Evolutionary conservation across 2,329 filamentous ascomycete genomes (phyloP).

Genomic region (Immersiporthe knoxdaviesiana): DNA sequence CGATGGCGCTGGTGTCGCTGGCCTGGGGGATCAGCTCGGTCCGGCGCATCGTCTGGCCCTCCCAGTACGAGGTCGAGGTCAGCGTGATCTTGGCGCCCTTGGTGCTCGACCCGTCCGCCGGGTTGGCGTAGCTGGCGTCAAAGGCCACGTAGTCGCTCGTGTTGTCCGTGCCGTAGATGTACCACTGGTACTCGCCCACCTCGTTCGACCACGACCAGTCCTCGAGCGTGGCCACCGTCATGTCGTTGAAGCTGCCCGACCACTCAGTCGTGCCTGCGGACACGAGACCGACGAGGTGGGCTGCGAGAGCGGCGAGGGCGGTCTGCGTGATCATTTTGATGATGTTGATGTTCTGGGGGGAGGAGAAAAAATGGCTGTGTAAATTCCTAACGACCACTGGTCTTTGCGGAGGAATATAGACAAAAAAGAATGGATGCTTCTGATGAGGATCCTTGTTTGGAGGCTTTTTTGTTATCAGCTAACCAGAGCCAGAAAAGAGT

Average conservation of each 20-base stretch:
- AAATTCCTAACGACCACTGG: slow-evolving; percentile 2
- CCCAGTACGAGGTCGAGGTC: slow-evolving; percentile 63
- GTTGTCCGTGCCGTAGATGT: slow-evolving; percentile 65
- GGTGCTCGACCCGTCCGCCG: slow-evolving; percentile 58
- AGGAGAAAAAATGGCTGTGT: background rate
- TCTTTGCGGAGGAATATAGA: background rate
- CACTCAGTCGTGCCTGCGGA: slow-evolving; percentile 55
- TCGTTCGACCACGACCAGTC: slow-evolving; percentile 67
- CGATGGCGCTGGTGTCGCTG: slow-evolving; percentile 60
- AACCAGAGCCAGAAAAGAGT: slow-evolving; percentile 30
- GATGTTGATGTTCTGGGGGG: background rate
- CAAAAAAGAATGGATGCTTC: slow-evolving; percentile 25
- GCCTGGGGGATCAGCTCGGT: slow-evolving; percentile 69
- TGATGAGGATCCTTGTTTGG: slow-evolving; percentile 23
- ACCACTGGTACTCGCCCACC: slow-evolving; percentile 69
- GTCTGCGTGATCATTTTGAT: slow-evolving; percentile 28
- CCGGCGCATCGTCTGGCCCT: slow-evolving; percentile 68
- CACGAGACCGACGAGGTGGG: slow-evolving; percentile 34
- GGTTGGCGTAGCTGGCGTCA: slow-evolving; percentile 61
- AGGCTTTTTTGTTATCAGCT: slow-evolving; percentile 17
- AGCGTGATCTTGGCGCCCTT: slow-evolving; percentile 70
- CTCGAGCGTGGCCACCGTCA: slow-evolving; percentile 54
- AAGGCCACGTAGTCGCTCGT: slow-evolving; percentile 63
- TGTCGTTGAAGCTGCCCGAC: slow-evolving; percentile 64
- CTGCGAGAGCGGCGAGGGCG: slow-evolving; percentile 29